Percentiles rank a stretch among this genome's conserved stretches.
Evolutionary conservation across 331 rosid species (phyloP).

Genomic region (Rhamnella rubrinervis): DNA sequence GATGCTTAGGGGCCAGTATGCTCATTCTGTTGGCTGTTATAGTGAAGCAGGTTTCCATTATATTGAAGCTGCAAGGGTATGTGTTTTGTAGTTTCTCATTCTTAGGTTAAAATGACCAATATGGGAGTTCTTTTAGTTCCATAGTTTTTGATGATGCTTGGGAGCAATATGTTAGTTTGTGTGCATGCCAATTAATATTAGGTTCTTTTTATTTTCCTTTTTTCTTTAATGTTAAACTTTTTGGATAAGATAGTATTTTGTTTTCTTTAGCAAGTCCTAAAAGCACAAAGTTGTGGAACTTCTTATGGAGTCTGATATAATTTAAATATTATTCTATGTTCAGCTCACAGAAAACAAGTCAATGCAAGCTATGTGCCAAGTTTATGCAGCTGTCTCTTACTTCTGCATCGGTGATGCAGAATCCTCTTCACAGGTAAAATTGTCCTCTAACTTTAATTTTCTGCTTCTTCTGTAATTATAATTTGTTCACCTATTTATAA

Average conservation of each 20-base stretch:
- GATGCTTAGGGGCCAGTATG: conserved; percentile 96
- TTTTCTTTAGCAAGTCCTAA: conserved; percentile 8
- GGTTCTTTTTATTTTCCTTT: conserved; percentile 2
- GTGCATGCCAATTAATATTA: conserved; percentile 9
- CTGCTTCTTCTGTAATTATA: neutral
- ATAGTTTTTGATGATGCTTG: conserved; percentile 20
- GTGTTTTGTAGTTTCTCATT: neutral
- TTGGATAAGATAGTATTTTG: neutral
- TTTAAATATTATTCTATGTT: conserved; percentile 18
- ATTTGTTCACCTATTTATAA: conserved; percentile 1
- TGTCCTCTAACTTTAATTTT: conserved; percentile 1
- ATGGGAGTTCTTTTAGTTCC: conserved; percentile 13
- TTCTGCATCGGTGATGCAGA: conserved; percentile 96
- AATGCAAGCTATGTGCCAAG: conserved; percentile 88
- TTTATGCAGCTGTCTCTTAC: conserved; percentile 93
- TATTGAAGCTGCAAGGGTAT: conserved; percentile 88
- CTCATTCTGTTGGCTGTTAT: conserved; percentile 92
- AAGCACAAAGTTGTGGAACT: conserved; percentile 14
- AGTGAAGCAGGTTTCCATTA: conserved; percentile 81
- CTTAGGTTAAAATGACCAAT: conserved; percentile 1
- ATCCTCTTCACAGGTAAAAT: conserved; percentile 78
- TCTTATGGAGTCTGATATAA: conserved; percentile 29
- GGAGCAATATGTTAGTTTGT: conserved; percentile 11
- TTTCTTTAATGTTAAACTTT: neutral
- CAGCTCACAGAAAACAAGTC: conserved; percentile 95